Evolutionary conservation across 768 basidiomycete species (phyloP).

Genomic region (Tubosaeta sp.): DNA sequence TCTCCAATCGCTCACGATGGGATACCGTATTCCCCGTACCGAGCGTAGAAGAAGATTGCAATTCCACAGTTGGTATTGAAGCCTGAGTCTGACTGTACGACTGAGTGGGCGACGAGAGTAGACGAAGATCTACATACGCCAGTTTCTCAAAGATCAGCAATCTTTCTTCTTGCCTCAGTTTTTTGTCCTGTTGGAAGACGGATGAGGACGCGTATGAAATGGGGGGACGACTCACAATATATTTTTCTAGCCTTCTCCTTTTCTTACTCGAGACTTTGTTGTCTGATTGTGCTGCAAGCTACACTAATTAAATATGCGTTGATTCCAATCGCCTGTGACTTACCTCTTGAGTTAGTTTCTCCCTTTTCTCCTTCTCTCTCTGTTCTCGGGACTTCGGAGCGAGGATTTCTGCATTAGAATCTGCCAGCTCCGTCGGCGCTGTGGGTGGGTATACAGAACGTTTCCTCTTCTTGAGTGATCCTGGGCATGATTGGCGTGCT

Average conservation of each 20-base stretch:
- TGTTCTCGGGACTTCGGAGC: slow-evolving; percentile 56
- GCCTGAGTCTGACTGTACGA: slow-evolving; percentile 70
- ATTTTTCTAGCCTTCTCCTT: slow-evolving; percentile 86
- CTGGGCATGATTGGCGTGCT: slow-evolving; percentile 59
- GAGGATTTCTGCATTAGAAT: slow-evolving; percentile 58
- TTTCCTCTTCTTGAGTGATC: slow-evolving; percentile 60
- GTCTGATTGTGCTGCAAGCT: slow-evolving; percentile 46
- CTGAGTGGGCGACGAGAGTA: slow-evolving; percentile 8
- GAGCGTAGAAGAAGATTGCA: slow-evolving; percentile 80
- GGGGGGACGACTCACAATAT: slow-evolving; percentile 58
- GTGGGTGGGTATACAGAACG: slow-evolving; percentile 34
- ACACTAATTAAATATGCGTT: slow-evolving; percentile 1
- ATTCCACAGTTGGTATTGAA: slow-evolving; percentile 50
- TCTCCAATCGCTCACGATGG: slow-evolving; percentile 55
- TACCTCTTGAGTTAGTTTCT: slow-evolving; percentile 61
- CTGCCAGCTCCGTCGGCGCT: slow-evolving; percentile 27
- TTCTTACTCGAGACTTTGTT: slow-evolving; percentile 80
- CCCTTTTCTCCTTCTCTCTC: slow-evolving; percentile 56
- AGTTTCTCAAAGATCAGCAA: slow-evolving; percentile 73
- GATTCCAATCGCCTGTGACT: slow-evolving; percentile 10
- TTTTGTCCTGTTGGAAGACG: slow-evolving; percentile 63
- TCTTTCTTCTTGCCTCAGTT: slow-evolving; percentile 87
- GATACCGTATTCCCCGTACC: slow-evolving; percentile 68
- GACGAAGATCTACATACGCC: slow-evolving; percentile 45
- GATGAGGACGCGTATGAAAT: neutral